Evolutionary conservation across 1,284 basidiomycete species (phyloP), one percentile per base, ranked within the genome.

Genomic region (Phylloporus sp.): DNA sequence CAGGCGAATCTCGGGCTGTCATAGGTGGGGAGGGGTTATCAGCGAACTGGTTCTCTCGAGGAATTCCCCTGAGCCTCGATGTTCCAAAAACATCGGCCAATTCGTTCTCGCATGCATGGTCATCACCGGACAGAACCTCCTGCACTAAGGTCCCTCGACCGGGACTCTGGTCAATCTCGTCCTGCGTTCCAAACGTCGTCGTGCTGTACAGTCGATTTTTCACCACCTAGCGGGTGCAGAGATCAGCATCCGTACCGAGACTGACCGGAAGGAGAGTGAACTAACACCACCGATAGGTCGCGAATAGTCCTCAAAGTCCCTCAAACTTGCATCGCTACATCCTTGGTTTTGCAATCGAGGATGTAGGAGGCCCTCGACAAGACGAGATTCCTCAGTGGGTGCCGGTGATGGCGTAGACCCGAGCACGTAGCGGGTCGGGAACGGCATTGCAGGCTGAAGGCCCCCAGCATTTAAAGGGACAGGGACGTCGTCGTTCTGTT

Each of bases 231-330:
- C 10, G 17, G 8, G 28, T 29, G 15, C 34, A 37, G 40, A 40
- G 8, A 37, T 64, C 17, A 63, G 64, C 12, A 44, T 53, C 17
- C 1, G 24, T n/a, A 7, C 3, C 5, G n/a, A 32, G 37, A 49
- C 32, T 57, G 24, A 20, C 2, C 0, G 10, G 11, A 59, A 20
- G 54, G 46, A 46, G 22, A 22, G 4, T 1, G 31, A 34, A 60
- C 81, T 73, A 22, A 81, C 81, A 47, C 77, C 80, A 40, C 75
- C 77, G 29, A 82, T 81, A 3, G 81, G 80, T 56, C 80, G 72
- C 13, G 80, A 80, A 60, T 82, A 82, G 58, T 82, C 80, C 65
- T 80, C 75, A 57, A 82, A 79, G 64, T 82, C 80, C 60, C 75
- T 68, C 63, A 82, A 69, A 64, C 81, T 82, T 26, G 76, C 72